Conservation (phyloP, 192 early-diverging fungal species). For the Linnemannia schmuckeri region DNA sequence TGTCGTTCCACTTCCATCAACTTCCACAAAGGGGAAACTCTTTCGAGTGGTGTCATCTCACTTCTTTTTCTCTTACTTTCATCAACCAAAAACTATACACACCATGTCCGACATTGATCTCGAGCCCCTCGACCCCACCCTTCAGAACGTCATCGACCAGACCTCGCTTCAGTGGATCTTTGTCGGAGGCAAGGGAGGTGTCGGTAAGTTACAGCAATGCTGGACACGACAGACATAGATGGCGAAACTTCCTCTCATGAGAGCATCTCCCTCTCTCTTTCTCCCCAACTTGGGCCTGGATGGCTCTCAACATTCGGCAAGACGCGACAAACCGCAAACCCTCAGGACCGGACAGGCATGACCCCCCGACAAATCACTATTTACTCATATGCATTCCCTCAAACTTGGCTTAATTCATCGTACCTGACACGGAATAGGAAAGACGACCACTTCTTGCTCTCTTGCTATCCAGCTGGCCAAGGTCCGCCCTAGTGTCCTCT, state of each 20-base stretch:
- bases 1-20: neutral
- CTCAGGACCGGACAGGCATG: neutral
- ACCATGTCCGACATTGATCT: conserved; percentile 73
- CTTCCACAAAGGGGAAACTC: neutral
- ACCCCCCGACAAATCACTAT: neutral
- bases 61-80: conserved; percentile 1
- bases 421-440: conserved; percentile 60
- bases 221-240: neutral
- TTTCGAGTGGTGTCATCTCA: neutral
- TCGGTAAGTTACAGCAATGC: conserved; percentile 74
- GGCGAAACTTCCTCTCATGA: neutral
- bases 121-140: conserved; percentile 82
- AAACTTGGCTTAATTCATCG: neutral
- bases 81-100: conserved; percentile 2
- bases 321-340: neutral
- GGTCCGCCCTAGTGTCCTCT: conserved; percentile 91
- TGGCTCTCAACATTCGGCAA: neutral
- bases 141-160: conserved; percentile 98
- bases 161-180: conserved; percentile 98
- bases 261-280: neutral
- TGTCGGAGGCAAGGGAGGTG: conserved; percentile 99
- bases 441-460: conserved; percentile 84
- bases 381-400: neutral
- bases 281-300: neutral
- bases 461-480: conserved; percentile 94